Conservation (phyloP, 345 rosid genomes). For the Turnera subulata region DNA sequence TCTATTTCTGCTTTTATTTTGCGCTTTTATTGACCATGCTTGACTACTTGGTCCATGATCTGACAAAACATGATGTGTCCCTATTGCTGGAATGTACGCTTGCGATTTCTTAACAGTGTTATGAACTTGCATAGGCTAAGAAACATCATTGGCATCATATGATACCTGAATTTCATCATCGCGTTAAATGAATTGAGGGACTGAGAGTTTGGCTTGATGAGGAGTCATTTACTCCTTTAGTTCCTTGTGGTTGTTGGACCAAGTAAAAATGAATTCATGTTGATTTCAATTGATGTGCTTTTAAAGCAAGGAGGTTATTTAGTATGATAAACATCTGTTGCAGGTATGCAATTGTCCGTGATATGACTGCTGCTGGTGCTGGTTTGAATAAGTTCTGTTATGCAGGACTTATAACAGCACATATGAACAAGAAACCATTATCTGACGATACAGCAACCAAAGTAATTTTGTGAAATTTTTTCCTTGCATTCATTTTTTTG, state of each 20-base stretch:
- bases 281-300: too few species aligned
- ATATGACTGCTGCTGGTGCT: slow-evolving; percentile 97
- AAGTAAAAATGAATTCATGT: too few species aligned
- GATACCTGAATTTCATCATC: not conserved
- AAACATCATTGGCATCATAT: not conserved
- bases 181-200: not conserved
- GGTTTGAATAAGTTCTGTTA: slow-evolving; percentile 93
- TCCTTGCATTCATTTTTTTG: not conserved
- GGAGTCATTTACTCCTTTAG: not conserved
- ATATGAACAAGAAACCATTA: slow-evolving; percentile 64
- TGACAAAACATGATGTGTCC: too few species aligned
- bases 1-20: slow-evolving; percentile 3
- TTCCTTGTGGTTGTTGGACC: too few species aligned
- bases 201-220: slow-evolving; percentile 2
- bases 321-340: slow-evolving; percentile 9
- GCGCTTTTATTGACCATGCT: slow-evolving; percentile 8
- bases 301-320: slow-evolving; percentile 3
- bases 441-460: slow-evolving; percentile 60
- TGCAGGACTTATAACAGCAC: slow-evolving; percentile 88
- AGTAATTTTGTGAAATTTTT: slow-evolving; percentile 31
- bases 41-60: not conserved
- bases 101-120: not conserved
- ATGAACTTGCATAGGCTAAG: not conserved
- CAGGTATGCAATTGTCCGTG: slow-evolving; percentile 87
- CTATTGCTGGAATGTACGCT: not conserved